A percentile compares a stretch with the other conserved stretches of the same genome.
These are phyloP conservation scores for Piper longum DNA, from an alignment of 164 flowering plant genomes.

Conservation along the genomic window DNA sequence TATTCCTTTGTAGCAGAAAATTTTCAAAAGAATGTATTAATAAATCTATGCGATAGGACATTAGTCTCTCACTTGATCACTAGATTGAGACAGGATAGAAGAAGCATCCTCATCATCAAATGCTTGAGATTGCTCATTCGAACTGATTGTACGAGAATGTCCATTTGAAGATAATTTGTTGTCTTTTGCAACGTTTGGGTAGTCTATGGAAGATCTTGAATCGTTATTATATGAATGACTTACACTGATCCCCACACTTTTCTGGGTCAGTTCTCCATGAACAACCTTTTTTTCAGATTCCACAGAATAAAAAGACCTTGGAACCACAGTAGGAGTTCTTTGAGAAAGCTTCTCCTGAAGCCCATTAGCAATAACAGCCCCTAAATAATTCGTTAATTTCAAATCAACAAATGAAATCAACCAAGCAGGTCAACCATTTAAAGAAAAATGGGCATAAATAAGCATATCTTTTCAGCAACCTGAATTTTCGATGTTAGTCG, in stretches of 20 bases:
- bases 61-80: constrained; percentile 20
- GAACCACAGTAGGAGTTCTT: constrained; percentile 1
- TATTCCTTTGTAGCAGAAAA: not conserved
- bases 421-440: not conserved
- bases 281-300: constrained; percentile 6
- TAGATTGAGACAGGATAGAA: not conserved
- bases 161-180: not conserved
- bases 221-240: constrained; percentile 14
- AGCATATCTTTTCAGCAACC: not conserved
- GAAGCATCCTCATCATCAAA: constrained; percentile 3
- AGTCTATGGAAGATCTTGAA: constrained; percentile 5
- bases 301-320: constrained; percentile 7
- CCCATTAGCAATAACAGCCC: constrained; percentile 3
- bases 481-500: constrained; percentile 1
- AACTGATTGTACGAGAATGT: too few species aligned
- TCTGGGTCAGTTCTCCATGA: constrained; percentile 6
- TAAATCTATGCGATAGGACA: not conserved
- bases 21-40: not conserved
- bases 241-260: constrained; percentile 7
- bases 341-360: not conserved
- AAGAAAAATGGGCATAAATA: not conserved
- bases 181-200: not conserved
- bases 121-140: not conserved
- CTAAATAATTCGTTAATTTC: constrained; percentile 11
- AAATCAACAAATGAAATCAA: not conserved